Evolutionary conservation across 2,329 filamentous ascomycete genomes (phyloP), one percentile per base, ranked within the genome.

Genomic region (Fusarium dimerum): DNA sequence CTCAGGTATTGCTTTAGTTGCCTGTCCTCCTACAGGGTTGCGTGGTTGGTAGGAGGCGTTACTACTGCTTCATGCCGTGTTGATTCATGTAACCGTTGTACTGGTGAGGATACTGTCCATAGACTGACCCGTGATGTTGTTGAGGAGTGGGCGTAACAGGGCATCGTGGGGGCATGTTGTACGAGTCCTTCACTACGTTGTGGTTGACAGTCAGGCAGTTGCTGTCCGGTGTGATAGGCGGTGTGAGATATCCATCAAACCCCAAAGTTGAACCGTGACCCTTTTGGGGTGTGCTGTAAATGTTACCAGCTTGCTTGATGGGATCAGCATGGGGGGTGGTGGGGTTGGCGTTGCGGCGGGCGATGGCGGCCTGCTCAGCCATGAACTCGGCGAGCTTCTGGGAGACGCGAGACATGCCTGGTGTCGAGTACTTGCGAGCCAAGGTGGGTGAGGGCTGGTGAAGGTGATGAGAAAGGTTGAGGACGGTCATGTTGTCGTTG

Each of bases 221-320:
- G 8, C 84, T 83, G 56, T 93, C 90, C 5, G 90, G 90, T 0
- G 90, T 94, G 68, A 94, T 93, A 2, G 90, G 90, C 26, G 90
- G 90, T 15, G 90, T 94, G 61, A 92, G 82, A 72, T 92, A 92
- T 52, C 90, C 90, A 60, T 90, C 82, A 38, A 85, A 83, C 58
- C 85, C 80, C 47, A 82, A 75, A n/a, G 76, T 73, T 47, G 82
- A 77, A 59, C 85, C 86, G 54, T 86, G 84, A 45, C 82, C 83
- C 77, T 93, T 93, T 66, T 90, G 86, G 13, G 90, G 90, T 15
- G 90, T 94, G 73, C 85, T 88, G 67, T 89, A 90, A 59, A 86
- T 83, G 67, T 84, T 76, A 54, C 49, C 55, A 58, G 82, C 78
- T 39, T 76, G 74, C 72, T 84, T 69, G 43, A 74, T 65, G 26